These are phyloP conservation scores for Platanus orientalis DNA, from an alignment of 164 flowering plant species.

Conservation along the genomic window DNA sequence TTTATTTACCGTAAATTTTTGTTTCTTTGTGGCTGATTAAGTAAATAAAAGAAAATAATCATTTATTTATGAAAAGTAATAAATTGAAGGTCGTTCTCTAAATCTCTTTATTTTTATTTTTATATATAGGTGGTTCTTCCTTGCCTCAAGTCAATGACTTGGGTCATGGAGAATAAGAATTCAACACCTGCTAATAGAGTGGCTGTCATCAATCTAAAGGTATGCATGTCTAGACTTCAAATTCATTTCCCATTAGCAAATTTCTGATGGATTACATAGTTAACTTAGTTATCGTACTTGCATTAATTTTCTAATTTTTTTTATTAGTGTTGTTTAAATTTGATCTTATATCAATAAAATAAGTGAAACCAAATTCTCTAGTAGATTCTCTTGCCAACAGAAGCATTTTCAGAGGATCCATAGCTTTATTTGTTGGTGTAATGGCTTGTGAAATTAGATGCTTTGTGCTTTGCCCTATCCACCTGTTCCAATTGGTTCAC, in stretches of 20 bases:
- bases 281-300: not conserved
- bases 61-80: not conserved
- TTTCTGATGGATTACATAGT: not conserved
- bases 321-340: not conserved
- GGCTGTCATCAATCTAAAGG: slow-evolving; percentile 76
- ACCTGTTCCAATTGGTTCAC: too few species aligned
- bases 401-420: too few species aligned
- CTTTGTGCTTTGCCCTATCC: too few species aligned
- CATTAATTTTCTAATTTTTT: not conserved
- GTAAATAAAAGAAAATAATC: too few species aligned
- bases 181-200: slow-evolving; percentile 51
- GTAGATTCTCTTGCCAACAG: too few species aligned
- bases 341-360: too few species aligned
- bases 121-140: slow-evolving; percentile 51
- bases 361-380: too few species aligned
- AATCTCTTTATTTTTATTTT: too few species aligned
- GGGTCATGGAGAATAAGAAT: slow-evolving; percentile 76
- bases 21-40: too few species aligned
- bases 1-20: too few species aligned
- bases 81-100: not conserved
- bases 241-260: not conserved
- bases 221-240: slow-evolving; percentile 10
- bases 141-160: slow-evolving; percentile 89
- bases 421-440: too few species aligned
- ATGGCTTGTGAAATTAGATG: too few species aligned